Percentiles rank a stretch among this genome's conserved stretches.
These are phyloP conservation scores for Globisporangium recalcitrans DNA, from an alignment of 352 stramenopile genomes.

Conservation along the genomic window DNA sequence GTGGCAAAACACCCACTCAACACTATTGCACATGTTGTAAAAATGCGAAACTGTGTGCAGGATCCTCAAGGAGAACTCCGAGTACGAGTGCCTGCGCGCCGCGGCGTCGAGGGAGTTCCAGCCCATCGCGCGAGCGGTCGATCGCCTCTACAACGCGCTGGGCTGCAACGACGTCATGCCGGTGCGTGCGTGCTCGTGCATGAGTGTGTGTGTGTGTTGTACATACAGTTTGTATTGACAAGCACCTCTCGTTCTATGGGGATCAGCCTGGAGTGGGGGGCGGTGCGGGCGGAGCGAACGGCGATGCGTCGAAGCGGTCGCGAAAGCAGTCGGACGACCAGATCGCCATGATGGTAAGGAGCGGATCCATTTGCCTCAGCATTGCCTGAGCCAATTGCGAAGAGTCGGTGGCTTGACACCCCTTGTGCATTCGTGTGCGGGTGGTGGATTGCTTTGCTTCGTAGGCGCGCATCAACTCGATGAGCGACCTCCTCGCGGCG, in stretches of 20 bases:
- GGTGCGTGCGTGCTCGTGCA: too few species aligned
- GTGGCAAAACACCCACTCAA: too few species aligned
- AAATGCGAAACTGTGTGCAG: too few species aligned
- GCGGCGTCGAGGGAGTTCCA: slow-evolving; percentile 63
- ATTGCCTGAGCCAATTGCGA: background rate
- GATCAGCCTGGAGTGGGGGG: slow-evolving; percentile 9
- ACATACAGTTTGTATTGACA: too few species aligned
- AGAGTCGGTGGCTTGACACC: too few species aligned
- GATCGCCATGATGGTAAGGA: slow-evolving; percentile 60
- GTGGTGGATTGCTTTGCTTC: background rate
- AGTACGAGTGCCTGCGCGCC: slow-evolving; percentile 62
- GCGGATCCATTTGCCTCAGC: background rate
- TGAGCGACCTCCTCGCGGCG: slow-evolving; percentile 75
- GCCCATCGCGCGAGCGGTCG: slow-evolving; percentile 60
- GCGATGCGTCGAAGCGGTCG: slow-evolving; percentile 34
- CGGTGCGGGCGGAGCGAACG: slow-evolving; percentile 19
- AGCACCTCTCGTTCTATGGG: background rate
- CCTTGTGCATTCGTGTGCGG: background rate
- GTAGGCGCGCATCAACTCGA: slow-evolving; percentile 77
- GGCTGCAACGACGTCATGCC: slow-evolving; percentile 80
- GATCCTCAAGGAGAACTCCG: slow-evolving; percentile 71
- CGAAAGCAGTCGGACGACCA: slow-evolving; percentile 73
- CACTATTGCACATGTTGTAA: too few species aligned
- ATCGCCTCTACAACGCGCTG: slow-evolving; percentile 71
- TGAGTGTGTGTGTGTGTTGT: too few species aligned